Evolutionary conservation across 1,284 basidiomycete genomes (phyloP).

Genomic region (Cutaneotrichosporon sp.): DNA sequence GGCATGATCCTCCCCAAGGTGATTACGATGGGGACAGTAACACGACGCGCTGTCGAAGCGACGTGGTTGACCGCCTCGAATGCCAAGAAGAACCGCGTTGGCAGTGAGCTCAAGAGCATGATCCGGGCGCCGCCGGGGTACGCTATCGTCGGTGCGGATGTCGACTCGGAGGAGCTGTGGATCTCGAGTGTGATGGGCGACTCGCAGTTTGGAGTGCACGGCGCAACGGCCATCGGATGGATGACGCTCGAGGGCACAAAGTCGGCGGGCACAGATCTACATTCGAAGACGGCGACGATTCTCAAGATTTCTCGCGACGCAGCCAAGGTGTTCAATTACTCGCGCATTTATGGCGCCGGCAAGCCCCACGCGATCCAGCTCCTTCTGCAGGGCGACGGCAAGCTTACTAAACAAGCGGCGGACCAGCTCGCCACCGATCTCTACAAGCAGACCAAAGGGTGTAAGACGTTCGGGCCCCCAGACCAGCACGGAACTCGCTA

Average conservation of each 20-base stretch:
- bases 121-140: conserved; percentile 91
- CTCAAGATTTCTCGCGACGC: conserved; percentile 90
- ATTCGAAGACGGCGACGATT: conserved; percentile 94
- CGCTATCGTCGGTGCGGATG: conserved; percentile 94
- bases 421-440: conserved; percentile 78
- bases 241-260: conserved; percentile 99
- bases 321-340: conserved; percentile 99
- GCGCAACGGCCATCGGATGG: conserved; percentile 96
- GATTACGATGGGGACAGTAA: conserved; percentile 97
- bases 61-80: conserved; percentile 99
- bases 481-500: conserved; percentile 54
- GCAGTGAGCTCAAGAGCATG: conserved; percentile 97
- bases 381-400: conserved; percentile 80
- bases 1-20: conserved; percentile 95
- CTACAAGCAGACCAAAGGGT: conserved; percentile 92
- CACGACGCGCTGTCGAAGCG: conserved; percentile 93
- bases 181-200: conserved; percentile 99
- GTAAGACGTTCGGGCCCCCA: conserved; percentile 66
- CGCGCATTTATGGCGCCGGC: conserved; percentile 96
- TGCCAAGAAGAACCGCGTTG: conserved; percentile 94
- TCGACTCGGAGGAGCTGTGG: conserved; percentile 99
- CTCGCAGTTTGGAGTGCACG: conserved; percentile 95
- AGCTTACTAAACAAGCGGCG: conserved; percentile 75
- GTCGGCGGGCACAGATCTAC: conserved; percentile 88
- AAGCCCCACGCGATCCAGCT: conserved; percentile 90